These are phyloP conservation scores for Triticum turgidum DNA, from an alignment of 176 grass and related monocot species.

Conservation along the genomic window DNA sequence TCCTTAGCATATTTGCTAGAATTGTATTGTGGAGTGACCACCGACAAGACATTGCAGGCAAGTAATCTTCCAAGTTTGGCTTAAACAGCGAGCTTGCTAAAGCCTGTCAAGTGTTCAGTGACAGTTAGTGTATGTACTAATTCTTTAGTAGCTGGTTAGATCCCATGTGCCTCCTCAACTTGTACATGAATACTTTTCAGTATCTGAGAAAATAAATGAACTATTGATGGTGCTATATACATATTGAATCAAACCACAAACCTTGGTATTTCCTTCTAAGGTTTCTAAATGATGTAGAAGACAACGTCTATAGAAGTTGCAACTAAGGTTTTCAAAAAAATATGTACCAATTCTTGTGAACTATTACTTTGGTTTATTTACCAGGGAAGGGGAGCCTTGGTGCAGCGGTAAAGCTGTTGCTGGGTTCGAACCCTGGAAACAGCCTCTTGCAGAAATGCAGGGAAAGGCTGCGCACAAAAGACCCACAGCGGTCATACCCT, in stretches of 20 bases:
- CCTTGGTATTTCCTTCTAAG: no score
- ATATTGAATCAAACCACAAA: no score
- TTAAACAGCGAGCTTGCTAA: conserved; percentile 10
- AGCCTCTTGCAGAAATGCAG: no score
- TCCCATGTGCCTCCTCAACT: background rate
- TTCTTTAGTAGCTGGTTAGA: conserved; percentile 1
- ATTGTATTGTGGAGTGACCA: conserved; percentile 76
- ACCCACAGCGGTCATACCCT: no score
- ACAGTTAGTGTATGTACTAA: background rate
- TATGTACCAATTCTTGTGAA: background rate
- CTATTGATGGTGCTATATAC: background rate
- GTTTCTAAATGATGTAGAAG: no score
- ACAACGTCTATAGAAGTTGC: no score
- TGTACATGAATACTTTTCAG: background rate
- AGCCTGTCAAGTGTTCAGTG: background rate
- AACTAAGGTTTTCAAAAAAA: background rate
- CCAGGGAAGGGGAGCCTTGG: no score
- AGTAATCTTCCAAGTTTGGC: background rate
- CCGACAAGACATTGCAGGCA: conserved; percentile 94
- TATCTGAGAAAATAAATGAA: background rate
- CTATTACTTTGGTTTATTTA: background rate
- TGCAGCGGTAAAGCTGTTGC: no score
- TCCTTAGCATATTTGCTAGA: conserved; percentile 96
- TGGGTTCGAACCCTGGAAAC: no score
- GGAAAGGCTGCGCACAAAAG: no score